phyloP scores from a whole-genome alignment of 139 green algal species.

The Raphidocelis subcapitata region DNA sequence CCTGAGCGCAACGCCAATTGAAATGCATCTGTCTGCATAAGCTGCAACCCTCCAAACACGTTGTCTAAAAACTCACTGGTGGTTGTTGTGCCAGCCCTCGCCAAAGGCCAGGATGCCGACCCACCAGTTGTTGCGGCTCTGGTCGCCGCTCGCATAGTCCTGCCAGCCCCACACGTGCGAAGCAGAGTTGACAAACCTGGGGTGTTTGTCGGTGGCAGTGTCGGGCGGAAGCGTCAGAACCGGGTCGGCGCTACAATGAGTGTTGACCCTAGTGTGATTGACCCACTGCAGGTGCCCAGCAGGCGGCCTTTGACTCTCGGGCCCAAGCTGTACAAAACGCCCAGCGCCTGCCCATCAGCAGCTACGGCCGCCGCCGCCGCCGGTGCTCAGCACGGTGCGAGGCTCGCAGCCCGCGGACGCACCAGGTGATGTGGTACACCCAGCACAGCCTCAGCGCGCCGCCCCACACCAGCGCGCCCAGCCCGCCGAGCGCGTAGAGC shows the following conservation, averaged over 20 bases:
- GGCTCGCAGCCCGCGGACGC: no score
- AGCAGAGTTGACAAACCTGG: slow-evolving; percentile 96
- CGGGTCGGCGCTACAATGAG: no score
- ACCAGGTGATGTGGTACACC: slow-evolving; percentile 99
- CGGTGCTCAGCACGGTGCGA: not conserved
- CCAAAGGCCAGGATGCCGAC: slow-evolving; percentile 89
- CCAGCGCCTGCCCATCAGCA: no score
- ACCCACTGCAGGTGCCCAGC: no score
- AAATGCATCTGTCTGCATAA: no score
- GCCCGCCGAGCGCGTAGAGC: slow-evolving; percentile 85
- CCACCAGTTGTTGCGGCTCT: slow-evolving; percentile 89
- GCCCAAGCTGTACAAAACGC: not conserved
- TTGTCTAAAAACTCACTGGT: no score
- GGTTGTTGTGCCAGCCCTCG: slow-evolving; percentile 98
- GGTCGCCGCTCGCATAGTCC: slow-evolving; percentile 78
- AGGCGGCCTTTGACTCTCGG: slow-evolving; percentile 35
- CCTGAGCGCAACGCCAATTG: no score
- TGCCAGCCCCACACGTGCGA: slow-evolving; percentile 94
- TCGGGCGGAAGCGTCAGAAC: no score
- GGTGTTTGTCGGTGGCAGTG: no score
- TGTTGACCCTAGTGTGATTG: no score
- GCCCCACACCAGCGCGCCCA: slow-evolving; percentile 92
- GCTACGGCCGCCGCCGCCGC: not conserved
- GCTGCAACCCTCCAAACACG: no score
- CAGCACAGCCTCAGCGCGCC: slow-evolving; percentile 85